phyloP scores from a whole-genome alignment of 495 filamentous ascomycete species.

The Xylaria longipes region DNA sequence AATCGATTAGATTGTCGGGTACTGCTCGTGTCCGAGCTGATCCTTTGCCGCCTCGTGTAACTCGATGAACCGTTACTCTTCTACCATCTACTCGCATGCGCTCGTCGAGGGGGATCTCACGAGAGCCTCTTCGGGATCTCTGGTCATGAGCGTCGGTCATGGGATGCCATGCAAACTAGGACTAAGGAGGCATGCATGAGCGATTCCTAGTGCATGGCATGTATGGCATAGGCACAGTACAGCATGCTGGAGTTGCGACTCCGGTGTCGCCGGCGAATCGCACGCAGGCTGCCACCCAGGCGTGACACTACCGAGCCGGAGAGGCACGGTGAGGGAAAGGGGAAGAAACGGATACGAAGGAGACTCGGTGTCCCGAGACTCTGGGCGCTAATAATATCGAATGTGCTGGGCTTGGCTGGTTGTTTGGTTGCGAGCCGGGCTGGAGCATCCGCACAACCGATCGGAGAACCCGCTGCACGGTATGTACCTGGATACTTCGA shows the following conservation, averaged over 20 bases:
- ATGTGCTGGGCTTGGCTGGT: constrained; percentile 9
- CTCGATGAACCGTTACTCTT: not conserved
- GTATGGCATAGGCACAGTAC: not conserved
- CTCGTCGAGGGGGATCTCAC: constrained; percentile 6
- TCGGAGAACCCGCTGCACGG: constrained; percentile 26
- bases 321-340: not conserved
- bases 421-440: constrained; percentile 6
- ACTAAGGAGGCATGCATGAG: not conserved
- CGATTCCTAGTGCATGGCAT: not conserved
- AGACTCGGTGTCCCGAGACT: constrained; percentile 15
- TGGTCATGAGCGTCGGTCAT: constrained; percentile 6
- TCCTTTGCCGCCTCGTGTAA: constrained; percentile 14
- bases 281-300: not conserved
- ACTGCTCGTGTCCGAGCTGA: constrained; percentile 5
- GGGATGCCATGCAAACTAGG: constrained; percentile 3
- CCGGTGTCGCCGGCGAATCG: constrained; percentile 11
- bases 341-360: not conserved
- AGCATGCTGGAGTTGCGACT: not conserved
- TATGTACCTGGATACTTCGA: not conserved
- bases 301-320: not conserved
- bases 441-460: not conserved
- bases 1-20: not conserved
- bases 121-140: not conserved
- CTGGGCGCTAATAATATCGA: constrained; percentile 16
- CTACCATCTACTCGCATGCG: not conserved